Conservation (phyloP, 306 rosid species). For the Sicyos baderoa region DNA sequence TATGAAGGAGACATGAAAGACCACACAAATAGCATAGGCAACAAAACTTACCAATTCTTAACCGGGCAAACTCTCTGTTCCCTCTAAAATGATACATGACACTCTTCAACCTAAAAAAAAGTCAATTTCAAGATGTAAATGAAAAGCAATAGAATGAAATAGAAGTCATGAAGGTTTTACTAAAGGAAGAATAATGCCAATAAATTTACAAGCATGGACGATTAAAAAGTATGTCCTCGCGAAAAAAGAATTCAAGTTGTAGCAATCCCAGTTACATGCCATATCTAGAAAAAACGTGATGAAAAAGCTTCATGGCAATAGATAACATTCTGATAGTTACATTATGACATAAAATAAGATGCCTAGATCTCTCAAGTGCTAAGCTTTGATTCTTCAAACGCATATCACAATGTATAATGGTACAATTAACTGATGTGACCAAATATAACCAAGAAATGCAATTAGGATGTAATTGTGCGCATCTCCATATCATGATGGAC, state of each 20-base stretch:
- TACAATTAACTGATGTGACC: background rate
- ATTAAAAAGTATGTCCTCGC: background rate
- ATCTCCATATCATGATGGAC: background rate
- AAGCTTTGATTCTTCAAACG: background rate
- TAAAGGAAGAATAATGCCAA: background rate
- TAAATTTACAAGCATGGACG: background rate
- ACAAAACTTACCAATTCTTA: slow-evolving; percentile 66
- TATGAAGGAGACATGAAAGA: background rate
- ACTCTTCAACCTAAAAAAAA: slow-evolving; percentile 64
- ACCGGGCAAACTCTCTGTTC: slow-evolving; percentile 69
- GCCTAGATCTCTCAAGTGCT: background rate
- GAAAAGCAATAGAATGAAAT: background rate
- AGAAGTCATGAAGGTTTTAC: background rate
- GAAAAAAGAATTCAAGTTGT: background rate
- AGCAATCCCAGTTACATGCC: background rate
- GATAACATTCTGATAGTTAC: background rate
- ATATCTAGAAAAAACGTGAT: background rate
- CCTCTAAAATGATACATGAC: slow-evolving; percentile 71
- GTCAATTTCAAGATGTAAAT: slow-evolving; percentile 1
- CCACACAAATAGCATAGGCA: background rate
- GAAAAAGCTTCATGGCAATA: background rate
- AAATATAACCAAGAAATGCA: too few species aligned
- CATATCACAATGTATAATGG: background rate
- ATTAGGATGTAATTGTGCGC: background rate
- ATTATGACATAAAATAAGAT: background rate